A percentile compares a stretch with the other conserved stretches of the same genome.
Evolutionary conservation across 2,329 filamentous ascomycete genomes (phyloP).

Genomic region (Epichloe coenophiala): DNA sequence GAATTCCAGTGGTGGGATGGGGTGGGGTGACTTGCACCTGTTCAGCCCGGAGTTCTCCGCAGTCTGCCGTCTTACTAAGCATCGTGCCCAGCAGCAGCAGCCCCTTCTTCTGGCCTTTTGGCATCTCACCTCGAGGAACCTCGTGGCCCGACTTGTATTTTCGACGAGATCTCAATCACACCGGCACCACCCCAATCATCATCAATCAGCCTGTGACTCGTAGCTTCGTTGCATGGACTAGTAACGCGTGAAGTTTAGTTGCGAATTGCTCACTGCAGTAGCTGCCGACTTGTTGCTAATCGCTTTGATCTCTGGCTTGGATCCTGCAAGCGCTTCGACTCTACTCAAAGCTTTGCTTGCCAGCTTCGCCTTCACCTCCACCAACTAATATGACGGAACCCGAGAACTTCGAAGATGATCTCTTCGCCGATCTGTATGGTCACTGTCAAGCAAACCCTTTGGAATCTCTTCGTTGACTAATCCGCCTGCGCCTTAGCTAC

Average conservation of each 20-base stretch:
- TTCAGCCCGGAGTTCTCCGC: background rate
- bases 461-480: slow-evolving; percentile 1
- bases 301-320: background rate
- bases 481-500: slow-evolving; percentile 33
- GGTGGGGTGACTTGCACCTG: too few relatives aligned
- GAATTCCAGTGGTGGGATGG: too few relatives aligned
- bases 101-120: background rate
- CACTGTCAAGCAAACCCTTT: background rate
- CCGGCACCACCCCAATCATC: background rate
- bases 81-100: background rate
- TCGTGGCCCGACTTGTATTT: too few relatives aligned
- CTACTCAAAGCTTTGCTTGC: background rate
- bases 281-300: background rate
- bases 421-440: slow-evolving; percentile 85
- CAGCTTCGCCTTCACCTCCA: background rate
- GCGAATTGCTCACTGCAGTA: background rate
- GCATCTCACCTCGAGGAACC: background rate
- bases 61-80: background rate
- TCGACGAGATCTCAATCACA: too few relatives aligned
- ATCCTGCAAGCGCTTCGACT: too few relatives aligned
- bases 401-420: slow-evolving; percentile 80
- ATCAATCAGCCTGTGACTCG: background rate
- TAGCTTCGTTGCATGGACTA: background rate
- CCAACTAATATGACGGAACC: slow-evolving; percentile 53
- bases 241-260: background rate